Conservation (phyloP, 257 asterid genomes). For the Asclepias syriaca region DNA sequence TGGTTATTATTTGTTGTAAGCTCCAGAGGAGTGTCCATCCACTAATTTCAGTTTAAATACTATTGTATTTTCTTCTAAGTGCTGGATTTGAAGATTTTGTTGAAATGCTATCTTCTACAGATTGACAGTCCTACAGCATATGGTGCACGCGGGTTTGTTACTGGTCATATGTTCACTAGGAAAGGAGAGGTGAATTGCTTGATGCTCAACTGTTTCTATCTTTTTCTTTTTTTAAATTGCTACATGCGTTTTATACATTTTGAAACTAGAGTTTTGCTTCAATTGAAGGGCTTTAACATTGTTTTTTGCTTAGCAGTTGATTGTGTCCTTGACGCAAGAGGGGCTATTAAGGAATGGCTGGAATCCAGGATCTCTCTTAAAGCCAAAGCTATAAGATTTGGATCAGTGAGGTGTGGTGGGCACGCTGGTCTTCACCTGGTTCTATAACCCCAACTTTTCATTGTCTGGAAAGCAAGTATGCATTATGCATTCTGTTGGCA, state of each 20-base stretch:
- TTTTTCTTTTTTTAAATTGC: neutral
- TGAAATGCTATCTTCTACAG: conserved; percentile 29
- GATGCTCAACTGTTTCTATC: neutral
- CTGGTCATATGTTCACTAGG: conserved; percentile 72
- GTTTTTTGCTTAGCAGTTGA: conserved; percentile 44
- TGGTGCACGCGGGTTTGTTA: conserved; percentile 77
- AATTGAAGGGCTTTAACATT: neutral
- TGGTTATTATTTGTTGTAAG: conserved; percentile 95
- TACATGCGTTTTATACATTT: neutral
- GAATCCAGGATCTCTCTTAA: conserved; percentile 26
- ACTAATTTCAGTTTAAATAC: neutral
- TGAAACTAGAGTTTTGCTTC: neutral
- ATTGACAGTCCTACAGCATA: conserved; percentile 66
- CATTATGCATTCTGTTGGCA: neutral
- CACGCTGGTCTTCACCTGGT: neutral
- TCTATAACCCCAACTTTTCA: neutral
- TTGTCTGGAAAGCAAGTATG: neutral
- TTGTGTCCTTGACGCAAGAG: conserved; percentile 77
- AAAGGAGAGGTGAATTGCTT: conserved; percentile 66
- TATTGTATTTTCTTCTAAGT: neutral
- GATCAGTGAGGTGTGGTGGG: neutral
- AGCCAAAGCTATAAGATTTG: conserved; percentile 48
- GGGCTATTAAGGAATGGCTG: conserved; percentile 61
- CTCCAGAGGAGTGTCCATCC: conserved; percentile 6
- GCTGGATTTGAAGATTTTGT: neutral